phyloP scores from a whole-genome alignment of 306 rosid genomes.

The Carpinus viminea region DNA sequence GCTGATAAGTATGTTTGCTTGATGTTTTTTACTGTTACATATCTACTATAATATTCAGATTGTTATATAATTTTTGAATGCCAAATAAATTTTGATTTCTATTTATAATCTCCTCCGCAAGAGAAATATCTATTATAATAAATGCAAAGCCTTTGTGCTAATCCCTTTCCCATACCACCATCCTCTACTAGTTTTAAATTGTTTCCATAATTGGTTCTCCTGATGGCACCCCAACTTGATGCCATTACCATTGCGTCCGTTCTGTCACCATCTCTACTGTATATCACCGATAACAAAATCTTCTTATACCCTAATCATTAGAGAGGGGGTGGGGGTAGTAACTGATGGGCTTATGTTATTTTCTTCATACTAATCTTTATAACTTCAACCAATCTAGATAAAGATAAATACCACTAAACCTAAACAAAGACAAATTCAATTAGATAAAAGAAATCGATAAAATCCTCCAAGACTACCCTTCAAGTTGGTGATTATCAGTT shows the following conservation, averaged over 20 bases:
- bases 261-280: neutral
- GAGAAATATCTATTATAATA: neutral
- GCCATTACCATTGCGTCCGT: neutral
- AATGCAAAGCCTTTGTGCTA: neutral
- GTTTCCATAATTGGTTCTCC: neutral
- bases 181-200: neutral
- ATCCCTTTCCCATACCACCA: neutral
- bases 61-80: neutral
- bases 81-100: neutral
- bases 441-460: too few relatives aligned
- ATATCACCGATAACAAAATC: too few relatives aligned
- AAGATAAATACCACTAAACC: too few relatives aligned
- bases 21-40: neutral
- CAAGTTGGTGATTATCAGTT: too few relatives aligned
- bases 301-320: too few relatives aligned
- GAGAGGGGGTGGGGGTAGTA: too few relatives aligned
- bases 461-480: too few relatives aligned
- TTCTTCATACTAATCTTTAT: too few relatives aligned
- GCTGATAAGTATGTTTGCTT: constrained; percentile 39
- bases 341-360: too few relatives aligned
- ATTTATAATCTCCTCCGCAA: neutral
- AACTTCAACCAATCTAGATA: too few relatives aligned
- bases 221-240: neutral
- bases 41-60: neutral
- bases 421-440: too few relatives aligned